Evolutionary conservation across 768 basidiomycete species (phyloP).

Genomic region (Asterophora parasitica): DNA sequence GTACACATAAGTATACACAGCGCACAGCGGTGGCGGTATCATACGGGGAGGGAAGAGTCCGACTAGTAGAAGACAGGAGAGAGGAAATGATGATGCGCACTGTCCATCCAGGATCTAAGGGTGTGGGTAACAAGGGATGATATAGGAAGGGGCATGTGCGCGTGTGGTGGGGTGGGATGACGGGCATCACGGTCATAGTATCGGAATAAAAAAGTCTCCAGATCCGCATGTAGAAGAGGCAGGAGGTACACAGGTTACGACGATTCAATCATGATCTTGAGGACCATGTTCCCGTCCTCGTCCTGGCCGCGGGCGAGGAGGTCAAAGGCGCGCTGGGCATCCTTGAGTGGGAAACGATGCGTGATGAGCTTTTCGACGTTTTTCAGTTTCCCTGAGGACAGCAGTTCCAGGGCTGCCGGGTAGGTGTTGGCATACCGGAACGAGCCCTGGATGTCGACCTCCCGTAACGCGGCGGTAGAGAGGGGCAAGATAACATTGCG

Average conservation of each 20-base stretch:
- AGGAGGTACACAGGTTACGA: slow-evolving; percentile 18
- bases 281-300: slow-evolving; percentile 72
- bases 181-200: not conserved
- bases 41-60: too few relatives aligned
- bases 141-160: not conserved
- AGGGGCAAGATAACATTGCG: slow-evolving; percentile 79
- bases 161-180: not conserved
- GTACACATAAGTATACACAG: not conserved
- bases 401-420: slow-evolving; percentile 74
- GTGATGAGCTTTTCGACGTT: slow-evolving; percentile 74
- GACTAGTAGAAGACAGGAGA: too few relatives aligned
- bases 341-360: slow-evolving; percentile 63
- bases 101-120: not conserved
- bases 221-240: not conserved
- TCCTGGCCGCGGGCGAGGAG: slow-evolving; percentile 74
- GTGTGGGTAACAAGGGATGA: not conserved
- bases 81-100: too few relatives aligned
- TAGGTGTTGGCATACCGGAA: slow-evolving; percentile 93
- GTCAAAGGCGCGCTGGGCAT: slow-evolving; percentile 76
- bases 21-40: not conserved
- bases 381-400: slow-evolving; percentile 60
- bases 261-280: slow-evolving; percentile 82
- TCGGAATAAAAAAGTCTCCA: too few relatives aligned
- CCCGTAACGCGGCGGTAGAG: slow-evolving; percentile 75
- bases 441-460: slow-evolving; percentile 89